Base-by-base conservation (phyloP, 441 rosid species). In the Biscutella laevigata region DNA sequence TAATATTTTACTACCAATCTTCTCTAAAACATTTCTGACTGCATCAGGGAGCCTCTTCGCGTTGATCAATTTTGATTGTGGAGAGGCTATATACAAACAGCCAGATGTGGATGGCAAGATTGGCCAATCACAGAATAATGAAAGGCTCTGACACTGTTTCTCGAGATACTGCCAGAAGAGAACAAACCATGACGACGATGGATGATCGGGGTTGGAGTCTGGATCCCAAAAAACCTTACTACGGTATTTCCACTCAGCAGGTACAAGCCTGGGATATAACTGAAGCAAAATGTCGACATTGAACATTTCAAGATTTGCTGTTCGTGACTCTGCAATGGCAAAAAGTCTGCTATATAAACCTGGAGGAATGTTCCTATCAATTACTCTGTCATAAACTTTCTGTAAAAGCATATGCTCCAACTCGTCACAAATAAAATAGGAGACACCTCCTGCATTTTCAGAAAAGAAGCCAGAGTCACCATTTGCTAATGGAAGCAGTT, bases 51-150 rank as follows among this genome's bases (percentile, higher is more conserved):
- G 86, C 58, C 76, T 76, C 53, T 81, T 81, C 5, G 71, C 81
- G 58, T 69, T 71, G 32, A 92, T 68, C 77, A 92, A 75, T 71
- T 79, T 92, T 52, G 99, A 88, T 50, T 77, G 79, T 60, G 61
- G 70, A 59, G 91, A 82, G 74, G 89, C 81, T 63, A 86, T 79
- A 69, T 78, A 72, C 59, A 92, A 73, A 72, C 76, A 73, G 43
- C 95, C 95, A 61, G 99, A 77, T 32, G 77, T 79, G 37, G 95
- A 82, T 53, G 99, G 99, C 76, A 92, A 72, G 66, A 92, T 81
- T 35, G 99, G 99, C 99, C 99, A 92, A 62, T 88, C 99, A 70
- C 77, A 66, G 65, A 92, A 88, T 55, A 80, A 21, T 11, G 86
- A 79, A 38, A 92, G 71, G 40, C 73, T 80, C 68, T 77, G 83